Evolutionary conservation across 805 yeast species (phyloP), one percentile per base, ranked within the genome.

Genomic region (Saccharomycopsis oosterbeekiorum): DNA sequence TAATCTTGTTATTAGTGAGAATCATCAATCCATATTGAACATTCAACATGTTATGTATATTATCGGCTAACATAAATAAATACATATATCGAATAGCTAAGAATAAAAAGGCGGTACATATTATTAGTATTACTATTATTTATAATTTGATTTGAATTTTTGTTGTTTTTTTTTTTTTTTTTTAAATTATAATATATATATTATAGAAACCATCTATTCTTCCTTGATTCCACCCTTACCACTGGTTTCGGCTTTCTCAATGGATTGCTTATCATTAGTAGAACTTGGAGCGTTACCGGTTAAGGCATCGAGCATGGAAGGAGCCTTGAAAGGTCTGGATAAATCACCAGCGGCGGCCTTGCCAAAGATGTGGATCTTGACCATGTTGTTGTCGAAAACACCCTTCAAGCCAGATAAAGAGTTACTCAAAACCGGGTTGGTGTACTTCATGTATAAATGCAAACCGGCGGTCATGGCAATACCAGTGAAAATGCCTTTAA

Each of bases 381-480:
- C 96, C 67, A 90, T 84, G 77, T 91, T 91, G 70, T 89, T 78
- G 78, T 94, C 98, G 61, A 90, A 76, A 56, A 96, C 96, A 68
- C 88, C 78, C 83, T 94, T 94, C 69, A 94, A 78, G 59, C 97
- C 93, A 59, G 96, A 83, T 68, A 94, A 83, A 66, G 92, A 85
- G 79, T 94, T 98, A 91, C 93, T 88, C 68, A 94, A 84, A 73
- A 94, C 82, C 63, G 99, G 99, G 77, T 94, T 91, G 74, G 97
- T 91, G 81, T 90, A 94, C 76, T 90, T 88, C 96, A 94, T 84
- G 84, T 93, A 93, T 65, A 94, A 71, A 76, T 94, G 99, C 98
- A 93, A 92, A 85, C 93, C 88, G 29, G 87, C 96, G 92, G 94
- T 92, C 96, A 94, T 90, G 69, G 96, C 97, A 68, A 92, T 72